Percentiles rank a stretch among this genome's conserved stretches.
Conservation (phyloP, 176 grass and related monocot species). For the Musa itinerans region DNA sequence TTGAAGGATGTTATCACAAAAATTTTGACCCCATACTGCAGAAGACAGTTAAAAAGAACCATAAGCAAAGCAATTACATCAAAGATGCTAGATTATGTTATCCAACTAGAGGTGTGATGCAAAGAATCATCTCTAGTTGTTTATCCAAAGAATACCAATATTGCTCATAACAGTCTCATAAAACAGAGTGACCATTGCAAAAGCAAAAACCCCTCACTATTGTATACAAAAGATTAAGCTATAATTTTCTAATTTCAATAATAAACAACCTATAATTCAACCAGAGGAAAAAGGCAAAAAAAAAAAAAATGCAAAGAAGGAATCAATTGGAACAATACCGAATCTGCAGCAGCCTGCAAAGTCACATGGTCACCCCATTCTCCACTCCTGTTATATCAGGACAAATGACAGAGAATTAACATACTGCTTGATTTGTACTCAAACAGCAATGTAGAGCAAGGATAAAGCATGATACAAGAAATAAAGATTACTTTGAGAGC, state of each 20-base stretch:
- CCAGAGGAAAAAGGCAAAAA: not conserved
- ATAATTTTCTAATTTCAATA: not conserved
- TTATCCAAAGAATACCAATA: no score
- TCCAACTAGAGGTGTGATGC: not conserved
- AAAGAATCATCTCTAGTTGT: not conserved
- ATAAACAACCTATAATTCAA: not conserved
- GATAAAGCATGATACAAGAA: not conserved
- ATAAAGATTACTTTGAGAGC: conserved; percentile 2
- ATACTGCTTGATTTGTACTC: no score
- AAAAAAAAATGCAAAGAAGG: not conserved
- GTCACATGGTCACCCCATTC: conserved; percentile 17
- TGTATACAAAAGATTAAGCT: not conserved
- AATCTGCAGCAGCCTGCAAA: conserved; percentile 17
- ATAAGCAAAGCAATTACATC: not conserved
- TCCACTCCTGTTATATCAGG: not conserved
- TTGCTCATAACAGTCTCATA: no score
- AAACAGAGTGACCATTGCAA: no score
- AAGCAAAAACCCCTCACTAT: not conserved
- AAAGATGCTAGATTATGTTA: not conserved
- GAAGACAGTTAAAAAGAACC: conserved; percentile 1
- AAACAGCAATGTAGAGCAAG: not conserved
- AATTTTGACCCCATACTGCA: conserved; percentile 95
- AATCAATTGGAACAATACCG: conserved; percentile 1
- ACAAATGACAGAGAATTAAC: not conserved
- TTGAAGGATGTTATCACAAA: conserved; percentile 98